phyloP scores from a whole-genome alignment of 2,329 filamentous ascomycete genomes.

The Arthrocladium fulminans region DNA sequence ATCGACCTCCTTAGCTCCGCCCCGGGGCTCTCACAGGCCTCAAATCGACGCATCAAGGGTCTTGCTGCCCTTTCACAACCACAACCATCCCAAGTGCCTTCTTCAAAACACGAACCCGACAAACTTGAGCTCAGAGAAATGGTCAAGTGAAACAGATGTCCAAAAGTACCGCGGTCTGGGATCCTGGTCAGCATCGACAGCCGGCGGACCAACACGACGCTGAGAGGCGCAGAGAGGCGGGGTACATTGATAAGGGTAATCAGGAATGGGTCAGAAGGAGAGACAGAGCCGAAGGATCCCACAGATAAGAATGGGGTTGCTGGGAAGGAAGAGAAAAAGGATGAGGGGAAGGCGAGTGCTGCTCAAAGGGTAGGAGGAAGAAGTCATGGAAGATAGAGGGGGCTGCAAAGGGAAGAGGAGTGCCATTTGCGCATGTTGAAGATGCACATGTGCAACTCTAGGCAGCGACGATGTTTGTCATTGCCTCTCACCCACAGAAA shows the following conservation, averaged over 20 bases:
- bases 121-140: slow-evolving; percentile 21
- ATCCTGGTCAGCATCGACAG: slow-evolving; percentile 22
- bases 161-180: slow-evolving; percentile 20
- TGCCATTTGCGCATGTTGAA: not conserved
- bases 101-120: slow-evolving; percentile 19
- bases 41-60: not conserved
- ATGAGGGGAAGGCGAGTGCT: not conserved
- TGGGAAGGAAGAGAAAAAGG: slow-evolving; percentile 4
- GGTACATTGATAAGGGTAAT: slow-evolving; percentile 18
- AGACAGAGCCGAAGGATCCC: slow-evolving; percentile 19
- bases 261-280: slow-evolving; percentile 19
- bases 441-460: not conserved
- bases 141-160: slow-evolving; percentile 21
- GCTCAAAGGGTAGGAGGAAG: not conserved
- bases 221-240: slow-evolving; percentile 19
- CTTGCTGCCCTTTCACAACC: not conserved
- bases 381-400: not conserved
- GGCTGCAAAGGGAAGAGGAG: not conserved
- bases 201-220: slow-evolving; percentile 17
- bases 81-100: slow-evolving; percentile 12
- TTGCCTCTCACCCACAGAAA: too few species aligned
- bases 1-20: not conserved
- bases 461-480: not conserved
- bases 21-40: not conserved
- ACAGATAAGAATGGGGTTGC: slow-evolving; percentile 7